phyloP scores from a whole-genome alignment of 495 filamentous ascomycete species.

The Hypoxylon cercidicola region DNA sequence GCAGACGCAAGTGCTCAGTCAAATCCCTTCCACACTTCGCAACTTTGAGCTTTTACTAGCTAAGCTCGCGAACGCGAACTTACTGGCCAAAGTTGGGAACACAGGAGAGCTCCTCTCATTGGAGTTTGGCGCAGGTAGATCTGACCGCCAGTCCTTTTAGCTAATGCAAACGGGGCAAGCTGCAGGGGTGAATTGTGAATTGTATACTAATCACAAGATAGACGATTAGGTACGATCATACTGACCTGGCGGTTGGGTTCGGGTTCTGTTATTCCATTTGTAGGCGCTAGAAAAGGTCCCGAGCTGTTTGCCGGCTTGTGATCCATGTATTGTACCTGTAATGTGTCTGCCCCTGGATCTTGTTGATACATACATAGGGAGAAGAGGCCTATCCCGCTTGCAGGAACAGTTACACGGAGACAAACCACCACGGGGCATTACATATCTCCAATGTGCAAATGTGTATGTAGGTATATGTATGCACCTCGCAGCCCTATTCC shows the following conservation, averaged over 20 bases:
- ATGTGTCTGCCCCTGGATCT: conserved; percentile 29
- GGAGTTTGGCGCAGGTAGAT: conserved; percentile 23
- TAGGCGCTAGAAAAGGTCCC: conserved; percentile 41
- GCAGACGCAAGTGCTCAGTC: conserved; percentile 38
- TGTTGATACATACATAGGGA: conserved; percentile 16
- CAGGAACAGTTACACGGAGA: conserved; percentile 12
- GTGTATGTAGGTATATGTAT: conserved; percentile 17
- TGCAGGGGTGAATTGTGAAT: conserved; percentile 26
- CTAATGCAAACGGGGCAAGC: conserved; percentile 28
- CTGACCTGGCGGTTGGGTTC: conserved; percentile 30
- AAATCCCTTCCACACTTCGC: conserved; percentile 33
- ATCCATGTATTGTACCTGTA: conserved; percentile 10
- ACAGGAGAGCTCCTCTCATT: conserved; percentile 16
- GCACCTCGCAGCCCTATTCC: conserved; percentile 42
- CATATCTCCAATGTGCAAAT: conserved; percentile 12
- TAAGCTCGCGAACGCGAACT: background rate
- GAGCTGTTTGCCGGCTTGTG: conserved; percentile 36
- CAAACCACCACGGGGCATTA: conserved; percentile 15
- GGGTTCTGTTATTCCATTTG: conserved; percentile 16
- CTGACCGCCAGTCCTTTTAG: conserved; percentile 38
- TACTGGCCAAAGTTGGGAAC: conserved; percentile 16
- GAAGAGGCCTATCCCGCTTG: conserved; percentile 3
- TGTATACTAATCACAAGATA: conserved; percentile 21
- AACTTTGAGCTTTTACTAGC: conserved; percentile 19
- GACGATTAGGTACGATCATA: conserved; percentile 8